A percentile compares a stretch with the other conserved stretches of the same genome.
These are phyloP conservation scores for Cyclotella distinguenda DNA, from an alignment of 108 stramenopile species.

Conservation along the genomic window DNA sequence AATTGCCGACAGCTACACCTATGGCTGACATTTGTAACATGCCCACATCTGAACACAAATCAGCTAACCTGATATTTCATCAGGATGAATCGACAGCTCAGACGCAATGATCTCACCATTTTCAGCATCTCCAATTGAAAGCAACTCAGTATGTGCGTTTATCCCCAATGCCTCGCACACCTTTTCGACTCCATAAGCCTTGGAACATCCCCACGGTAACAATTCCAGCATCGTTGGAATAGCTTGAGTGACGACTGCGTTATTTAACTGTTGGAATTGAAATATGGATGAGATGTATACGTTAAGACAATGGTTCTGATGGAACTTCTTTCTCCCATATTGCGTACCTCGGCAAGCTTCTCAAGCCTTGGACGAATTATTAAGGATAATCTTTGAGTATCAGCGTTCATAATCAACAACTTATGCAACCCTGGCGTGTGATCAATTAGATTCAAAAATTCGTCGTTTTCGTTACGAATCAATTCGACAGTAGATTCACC, in stretches of 20 bases:
- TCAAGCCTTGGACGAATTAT: conserved; percentile 71
- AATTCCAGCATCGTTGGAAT: conserved; percentile 91
- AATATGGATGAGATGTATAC: too few relatives aligned
- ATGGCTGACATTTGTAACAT: conserved; percentile 80
- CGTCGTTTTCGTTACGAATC: conserved; percentile 13
- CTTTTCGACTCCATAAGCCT: conserved; percentile 82
- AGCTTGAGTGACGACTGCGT: conserved; percentile 78
- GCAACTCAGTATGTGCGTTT: conserved; percentile 56
- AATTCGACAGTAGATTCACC: conserved; percentile 73
- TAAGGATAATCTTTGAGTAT: conserved; percentile 51
- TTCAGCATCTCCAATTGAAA: conserved; percentile 93
- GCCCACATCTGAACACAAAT: too few relatives aligned
- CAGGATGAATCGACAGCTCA: too few relatives aligned
- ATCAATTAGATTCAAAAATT: conserved; percentile 24
- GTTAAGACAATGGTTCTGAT: too few relatives aligned
- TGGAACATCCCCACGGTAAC: conserved; percentile 84
- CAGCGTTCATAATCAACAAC: conserved; percentile 75
- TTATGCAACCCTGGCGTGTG: conserved; percentile 76
- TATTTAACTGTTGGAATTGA: too few relatives aligned
- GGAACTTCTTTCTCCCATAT: too few relatives aligned
- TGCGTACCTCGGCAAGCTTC: conserved; percentile 51
- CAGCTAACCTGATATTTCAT: too few relatives aligned
- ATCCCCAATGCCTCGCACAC: conserved; percentile 77
- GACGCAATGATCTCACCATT: too few relatives aligned
- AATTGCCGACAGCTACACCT: conserved; percentile 89